Evolutionary conservation across 495 filamentous ascomycete species (phyloP), one percentile per base, ranked within the genome.

Genomic region (Penicillium cosmopolitanum): DNA sequence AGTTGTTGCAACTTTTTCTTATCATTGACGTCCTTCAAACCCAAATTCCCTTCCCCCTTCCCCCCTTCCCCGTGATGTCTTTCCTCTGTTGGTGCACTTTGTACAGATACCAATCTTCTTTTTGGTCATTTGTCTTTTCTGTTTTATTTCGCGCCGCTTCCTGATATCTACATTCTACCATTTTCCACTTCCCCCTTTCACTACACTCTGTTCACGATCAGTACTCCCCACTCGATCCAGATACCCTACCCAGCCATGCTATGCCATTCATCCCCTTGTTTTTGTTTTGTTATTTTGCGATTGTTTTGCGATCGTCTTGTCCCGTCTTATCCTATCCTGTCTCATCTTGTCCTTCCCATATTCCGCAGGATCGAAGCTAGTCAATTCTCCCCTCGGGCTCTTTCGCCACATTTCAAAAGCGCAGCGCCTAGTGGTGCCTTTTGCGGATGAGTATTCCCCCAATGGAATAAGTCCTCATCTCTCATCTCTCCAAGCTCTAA

Each of bases 291-390:
- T 31, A 23, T 23, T 23, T 23, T 23, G 23, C 28, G 6, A 9
- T 31, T 31, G 6, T 31, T 31, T 31, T 31, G 28, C 28, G 28
- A 31, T 31, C 28, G 28, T 31, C 28, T 31, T 31, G 28, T 8
- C 28, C 8, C 8, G 5, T 31, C 6, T 31, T 31, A 4, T 11
- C n/a, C 44, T 25, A 5, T 38, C 58, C 53, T 48, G 21, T 55
- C 12, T n/a, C n/a, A n/a, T n/a, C n/a, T 55, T 50, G 40, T 47
- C 58, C 61, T 50, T 51, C 56, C 61, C 62, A 65, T 66, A 67
- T 63, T 61, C 58, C 57, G 65, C 67, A 65, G 62, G 63, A 60
- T 63, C 62, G 60, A 68, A 70, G 65, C 55, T 66, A 66, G 51
- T 69, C 57, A 54, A 50, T 46, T 50, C 52, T 51, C 54, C 44